A percentile compares a stretch with the other conserved stretches of the same genome.
Evolutionary conservation across 495 filamentous ascomycete species (phyloP).

Genomic region (Penicillium crystallinum): DNA sequence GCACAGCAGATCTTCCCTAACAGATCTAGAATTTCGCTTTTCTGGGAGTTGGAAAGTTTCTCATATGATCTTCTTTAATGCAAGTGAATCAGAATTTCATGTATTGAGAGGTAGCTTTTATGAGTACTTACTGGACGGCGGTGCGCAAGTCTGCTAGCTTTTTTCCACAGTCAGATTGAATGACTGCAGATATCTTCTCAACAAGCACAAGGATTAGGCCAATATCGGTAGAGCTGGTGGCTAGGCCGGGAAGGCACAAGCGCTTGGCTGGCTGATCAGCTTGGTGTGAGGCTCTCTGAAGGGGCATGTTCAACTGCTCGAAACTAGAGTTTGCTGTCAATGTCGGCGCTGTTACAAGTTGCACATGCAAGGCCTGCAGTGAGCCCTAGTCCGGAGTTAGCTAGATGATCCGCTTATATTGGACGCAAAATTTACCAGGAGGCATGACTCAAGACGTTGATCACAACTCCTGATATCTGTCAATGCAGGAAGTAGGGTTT

Average conservation of each 20-base stretch:
- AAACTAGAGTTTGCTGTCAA: neutral
- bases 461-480: slow-evolving; percentile 16
- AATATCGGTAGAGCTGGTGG: neutral
- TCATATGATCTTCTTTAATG: slow-evolving; percentile 22
- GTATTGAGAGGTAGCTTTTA: neutral
- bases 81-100: slow-evolving; percentile 6
- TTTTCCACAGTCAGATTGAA: slow-evolving; percentile 13
- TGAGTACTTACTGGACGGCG: slow-evolving; percentile 28
- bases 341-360: neutral
- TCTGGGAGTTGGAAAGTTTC: slow-evolving; percentile 23
- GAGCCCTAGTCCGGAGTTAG: slow-evolving; percentile 24
- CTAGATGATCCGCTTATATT: neutral
- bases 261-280: slow-evolving; percentile 24
- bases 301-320: neutral
- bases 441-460: slow-evolving; percentile 17
- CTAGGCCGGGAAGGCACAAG: slow-evolving; percentile 14
- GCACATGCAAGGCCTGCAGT: slow-evolving; percentile 12
- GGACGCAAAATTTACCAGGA: slow-evolving; percentile 23
- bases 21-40: slow-evolving; percentile 27
- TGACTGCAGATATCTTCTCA: slow-evolving; percentile 11
- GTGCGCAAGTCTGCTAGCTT: slow-evolving; percentile 22
- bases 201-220: slow-evolving; percentile 19
- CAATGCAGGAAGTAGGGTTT: slow-evolving; percentile 25
- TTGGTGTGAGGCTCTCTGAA: slow-evolving; percentile 7
- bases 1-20: slow-evolving; percentile 44